Evolutionary conservation across 148 eudicot species (phyloP).

Genomic region (Heliamphora exappendiculata): DNA sequence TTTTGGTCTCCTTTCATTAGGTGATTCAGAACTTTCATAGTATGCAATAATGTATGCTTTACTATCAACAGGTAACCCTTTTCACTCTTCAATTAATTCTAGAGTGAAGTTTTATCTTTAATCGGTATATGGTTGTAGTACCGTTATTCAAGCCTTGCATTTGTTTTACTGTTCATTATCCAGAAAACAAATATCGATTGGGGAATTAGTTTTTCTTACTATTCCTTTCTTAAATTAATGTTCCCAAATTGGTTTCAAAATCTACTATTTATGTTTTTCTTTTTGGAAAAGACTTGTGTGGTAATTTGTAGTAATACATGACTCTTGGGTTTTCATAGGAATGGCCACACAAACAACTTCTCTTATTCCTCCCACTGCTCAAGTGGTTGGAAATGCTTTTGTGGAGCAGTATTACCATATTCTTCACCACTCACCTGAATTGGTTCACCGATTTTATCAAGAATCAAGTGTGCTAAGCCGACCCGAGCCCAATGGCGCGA

Average conservation of each 20-base stretch:
- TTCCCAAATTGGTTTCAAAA: background rate
- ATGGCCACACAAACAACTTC: constrained; percentile 34
- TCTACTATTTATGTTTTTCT: background rate
- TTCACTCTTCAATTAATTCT: background rate
- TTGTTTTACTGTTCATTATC: background rate
- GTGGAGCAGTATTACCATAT: constrained; percentile 73
- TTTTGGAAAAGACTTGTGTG: background rate
- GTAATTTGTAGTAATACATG: background rate
- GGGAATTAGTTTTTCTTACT: background rate
- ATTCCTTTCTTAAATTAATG: background rate
- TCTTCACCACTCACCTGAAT: constrained; percentile 59
- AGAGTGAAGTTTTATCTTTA: background rate
- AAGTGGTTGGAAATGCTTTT: constrained; percentile 71
- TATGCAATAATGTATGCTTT: background rate
- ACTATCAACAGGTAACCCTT: background rate
- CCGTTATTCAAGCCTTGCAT: background rate
- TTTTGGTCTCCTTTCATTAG: background rate
- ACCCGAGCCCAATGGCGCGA: constrained; percentile 45
- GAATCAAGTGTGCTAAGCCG: constrained; percentile 63
- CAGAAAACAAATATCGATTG: background rate
- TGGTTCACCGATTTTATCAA: constrained; percentile 59
- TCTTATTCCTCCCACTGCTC: constrained; percentile 32
- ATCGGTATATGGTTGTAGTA: background rate
- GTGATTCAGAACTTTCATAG: background rate
- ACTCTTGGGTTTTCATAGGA: constrained; percentile 13